Conservation (phyloP, 371 early-diverging fungal species). For the Syncephalastrum monosporum region DNA sequence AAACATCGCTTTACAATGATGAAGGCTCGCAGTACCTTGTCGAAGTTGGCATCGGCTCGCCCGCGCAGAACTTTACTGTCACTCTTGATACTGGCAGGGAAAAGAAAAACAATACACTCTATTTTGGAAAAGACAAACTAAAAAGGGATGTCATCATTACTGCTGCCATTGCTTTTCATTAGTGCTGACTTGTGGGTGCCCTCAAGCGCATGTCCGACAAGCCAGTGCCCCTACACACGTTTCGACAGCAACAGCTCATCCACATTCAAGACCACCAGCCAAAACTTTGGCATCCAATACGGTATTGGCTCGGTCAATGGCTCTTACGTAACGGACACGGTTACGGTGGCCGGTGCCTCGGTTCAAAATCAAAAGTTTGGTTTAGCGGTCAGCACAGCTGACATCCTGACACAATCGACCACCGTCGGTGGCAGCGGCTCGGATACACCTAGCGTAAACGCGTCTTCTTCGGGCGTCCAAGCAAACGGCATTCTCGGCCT, state of each 20-base stretch:
- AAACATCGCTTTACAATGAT: conserved; percentile 28
- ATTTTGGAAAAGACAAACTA: neutral
- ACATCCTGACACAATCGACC: conserved; percentile 36
- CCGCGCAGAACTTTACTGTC: conserved; percentile 39
- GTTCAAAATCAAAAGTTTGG: conserved; percentile 44
- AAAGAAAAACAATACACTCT: conserved; percentile 1
- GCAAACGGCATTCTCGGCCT: conserved; percentile 49
- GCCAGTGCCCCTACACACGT: conserved; percentile 33
- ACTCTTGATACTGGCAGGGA: conserved; percentile 53
- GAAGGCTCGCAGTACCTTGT: conserved; percentile 37
- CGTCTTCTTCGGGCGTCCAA: conserved; percentile 1
- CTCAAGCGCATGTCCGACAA: conserved; percentile 29
- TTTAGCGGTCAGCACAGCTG: conserved; percentile 24
- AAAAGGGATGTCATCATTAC: neutral
- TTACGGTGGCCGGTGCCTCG: conserved; percentile 30
- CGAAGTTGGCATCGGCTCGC: conserved; percentile 37
- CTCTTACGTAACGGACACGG: conserved; percentile 39
- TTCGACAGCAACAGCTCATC: conserved; percentile 28
- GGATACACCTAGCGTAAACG: conserved; percentile 4
- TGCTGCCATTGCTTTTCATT: neutral
- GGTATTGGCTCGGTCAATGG: conserved; percentile 47
- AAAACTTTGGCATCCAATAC: conserved; percentile 27
- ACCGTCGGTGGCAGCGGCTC: conserved; percentile 18
- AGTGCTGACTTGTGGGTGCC: conserved; percentile 53
- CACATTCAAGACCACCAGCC: conserved; percentile 23